phyloP scores from a whole-genome alignment of 768 basidiomycete species.

The Leccinum broughii region DNA sequence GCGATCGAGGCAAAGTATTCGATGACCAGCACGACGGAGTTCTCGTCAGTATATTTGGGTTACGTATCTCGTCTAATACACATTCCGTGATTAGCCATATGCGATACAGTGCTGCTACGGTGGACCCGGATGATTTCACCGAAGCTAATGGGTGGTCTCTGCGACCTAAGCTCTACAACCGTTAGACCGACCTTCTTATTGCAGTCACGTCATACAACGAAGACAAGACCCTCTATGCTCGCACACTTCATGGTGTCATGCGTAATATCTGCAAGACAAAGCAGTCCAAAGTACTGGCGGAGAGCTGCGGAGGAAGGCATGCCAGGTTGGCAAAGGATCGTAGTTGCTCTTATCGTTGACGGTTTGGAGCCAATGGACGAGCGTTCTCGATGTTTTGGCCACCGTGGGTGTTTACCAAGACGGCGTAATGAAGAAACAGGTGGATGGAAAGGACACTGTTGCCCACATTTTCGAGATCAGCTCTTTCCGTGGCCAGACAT shows the following conservation, averaged over 20 bases:
- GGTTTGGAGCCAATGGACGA: constrained; percentile 94
- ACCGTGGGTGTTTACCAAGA: constrained; percentile 94
- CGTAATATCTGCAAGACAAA: constrained; percentile 97
- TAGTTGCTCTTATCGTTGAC: constrained; percentile 87
- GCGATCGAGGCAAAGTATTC: constrained; percentile 82
- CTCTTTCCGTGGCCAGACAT: constrained; percentile 5
- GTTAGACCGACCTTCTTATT: constrained; percentile 90
- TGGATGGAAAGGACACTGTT: constrained; percentile 85
- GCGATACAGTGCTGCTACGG: constrained; percentile 91
- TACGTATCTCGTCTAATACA: background rate
- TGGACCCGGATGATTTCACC: constrained; percentile 86
- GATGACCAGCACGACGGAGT: constrained; percentile 77
- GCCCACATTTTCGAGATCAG: constrained; percentile 93
- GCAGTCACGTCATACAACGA: constrained; percentile 94
- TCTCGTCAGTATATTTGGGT: constrained; percentile 61
- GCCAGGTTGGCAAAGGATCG: constrained; percentile 89
- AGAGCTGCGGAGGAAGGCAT: constrained; percentile 78
- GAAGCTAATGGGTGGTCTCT: constrained; percentile 82
- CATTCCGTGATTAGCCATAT: constrained; percentile 55
- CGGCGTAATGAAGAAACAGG: constrained; percentile 91
- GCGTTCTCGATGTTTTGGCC: constrained; percentile 82
- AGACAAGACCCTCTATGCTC: constrained; percentile 88
- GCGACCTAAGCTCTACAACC: constrained; percentile 80
- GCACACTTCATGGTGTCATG: constrained; percentile 95
- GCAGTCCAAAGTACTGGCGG: constrained; percentile 87